These are phyloP conservation scores for Fomitopsis schrenkii DNA, from an alignment of 1,284 basidiomycete species.

Conservation along the genomic window DNA sequence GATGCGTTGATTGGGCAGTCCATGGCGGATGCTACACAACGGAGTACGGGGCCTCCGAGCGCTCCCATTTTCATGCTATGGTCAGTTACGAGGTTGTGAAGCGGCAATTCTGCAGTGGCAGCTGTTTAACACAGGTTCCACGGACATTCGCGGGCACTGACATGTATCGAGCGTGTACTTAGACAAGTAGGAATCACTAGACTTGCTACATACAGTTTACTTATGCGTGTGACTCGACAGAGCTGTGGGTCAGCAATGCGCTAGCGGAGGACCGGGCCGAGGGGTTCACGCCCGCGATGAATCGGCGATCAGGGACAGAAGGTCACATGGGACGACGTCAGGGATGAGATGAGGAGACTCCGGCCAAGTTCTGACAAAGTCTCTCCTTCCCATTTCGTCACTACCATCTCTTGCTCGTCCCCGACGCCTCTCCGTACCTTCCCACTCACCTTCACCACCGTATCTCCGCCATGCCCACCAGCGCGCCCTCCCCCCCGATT, in stretches of 20 bases:
- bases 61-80: background rate
- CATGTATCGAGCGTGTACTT: background rate
- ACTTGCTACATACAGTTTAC: background rate
- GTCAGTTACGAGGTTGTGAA: slow-evolving; percentile 4
- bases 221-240: background rate
- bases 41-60: background rate
- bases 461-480: slow-evolving; percentile 4
- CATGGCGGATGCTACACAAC: too few relatives aligned
- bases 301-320: background rate
- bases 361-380: background rate
- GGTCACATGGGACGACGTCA: slow-evolving; percentile 5
- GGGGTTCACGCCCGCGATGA: background rate
- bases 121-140: background rate
- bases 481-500: slow-evolving; percentile 60
- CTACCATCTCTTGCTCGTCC: background rate
- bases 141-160: background rate
- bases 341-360: background rate
- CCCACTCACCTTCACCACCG: background rate
- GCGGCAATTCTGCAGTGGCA: background rate
- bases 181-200: background rate
- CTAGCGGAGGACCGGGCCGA: background rate
- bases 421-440: background rate
- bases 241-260: background rate
- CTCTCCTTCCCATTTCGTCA: background rate
- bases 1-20: too few relatives aligned